These are phyloP conservation scores for Asterophora lycoperdoides DNA, from an alignment of 768 basidiomycete species.

Conservation along the genomic window DNA sequence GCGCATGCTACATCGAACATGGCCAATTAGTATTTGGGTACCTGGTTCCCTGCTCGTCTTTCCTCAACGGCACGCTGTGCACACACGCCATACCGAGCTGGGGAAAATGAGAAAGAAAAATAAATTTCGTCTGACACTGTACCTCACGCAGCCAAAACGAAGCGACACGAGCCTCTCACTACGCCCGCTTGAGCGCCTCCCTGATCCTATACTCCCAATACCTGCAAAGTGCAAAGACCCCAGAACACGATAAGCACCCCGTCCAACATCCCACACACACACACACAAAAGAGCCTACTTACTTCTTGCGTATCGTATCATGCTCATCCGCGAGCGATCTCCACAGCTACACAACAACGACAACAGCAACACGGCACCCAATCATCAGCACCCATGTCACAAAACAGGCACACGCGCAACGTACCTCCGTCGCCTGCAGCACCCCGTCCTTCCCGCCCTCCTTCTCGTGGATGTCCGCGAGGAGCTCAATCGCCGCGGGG, in stretches of 20 bases:
- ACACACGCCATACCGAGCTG: too few species aligned
- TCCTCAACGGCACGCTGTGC: too few species aligned
- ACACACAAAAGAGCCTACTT: slow-evolving; percentile 6
- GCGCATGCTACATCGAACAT: too few species aligned
- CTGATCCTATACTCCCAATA: slow-evolving; percentile 77
- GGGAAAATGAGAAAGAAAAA: too few species aligned
- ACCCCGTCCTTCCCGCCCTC: slow-evolving; percentile 45
- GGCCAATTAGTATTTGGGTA: too few species aligned
- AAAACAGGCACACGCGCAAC: neutral
- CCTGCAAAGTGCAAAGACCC: too few species aligned
- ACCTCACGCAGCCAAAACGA: neutral
- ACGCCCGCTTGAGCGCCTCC: slow-evolving; percentile 33
- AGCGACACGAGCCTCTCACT: neutral
- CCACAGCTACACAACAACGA: slow-evolving; percentile 66
- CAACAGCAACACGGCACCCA: too few species aligned
- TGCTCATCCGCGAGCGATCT: slow-evolving; percentile 61
- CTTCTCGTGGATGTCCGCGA: slow-evolving; percentile 71
- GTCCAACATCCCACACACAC: neutral
- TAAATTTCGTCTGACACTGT: too few species aligned
- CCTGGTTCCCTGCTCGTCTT: too few species aligned
- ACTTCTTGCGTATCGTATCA: slow-evolving; percentile 79
- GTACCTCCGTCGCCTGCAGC: slow-evolving; percentile 47
- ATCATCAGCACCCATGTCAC: neutral
- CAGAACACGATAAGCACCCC: neutral
- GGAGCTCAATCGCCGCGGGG: slow-evolving; percentile 75